Conservation (phyloP, 805 yeast species). For the Cyberlindnera japonica region DNA sequence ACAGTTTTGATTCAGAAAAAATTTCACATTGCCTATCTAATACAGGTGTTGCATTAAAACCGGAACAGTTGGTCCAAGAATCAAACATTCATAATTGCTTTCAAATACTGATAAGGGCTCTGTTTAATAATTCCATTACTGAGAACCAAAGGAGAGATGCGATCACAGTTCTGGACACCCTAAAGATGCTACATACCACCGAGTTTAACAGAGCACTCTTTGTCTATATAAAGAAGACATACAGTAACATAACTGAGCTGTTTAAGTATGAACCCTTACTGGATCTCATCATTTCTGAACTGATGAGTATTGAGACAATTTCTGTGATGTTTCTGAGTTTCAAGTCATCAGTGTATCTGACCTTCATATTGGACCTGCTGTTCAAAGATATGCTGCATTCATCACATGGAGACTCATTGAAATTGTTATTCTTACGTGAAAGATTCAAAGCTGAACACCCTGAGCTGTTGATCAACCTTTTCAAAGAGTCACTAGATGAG, state of each 20-base stretch:
- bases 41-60: conserved; percentile 8
- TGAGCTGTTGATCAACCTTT: conserved; percentile 17
- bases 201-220: conserved; percentile 27
- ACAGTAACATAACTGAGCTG: conserved; percentile 30
- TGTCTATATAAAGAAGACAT: conserved; percentile 29
- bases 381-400: conserved; percentile 21
- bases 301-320: conserved; percentile 32
- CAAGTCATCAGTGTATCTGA: conserved; percentile 18
- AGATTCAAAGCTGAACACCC: conserved; percentile 20
- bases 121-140: conserved; percentile 18
- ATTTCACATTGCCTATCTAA: conserved; percentile 2
- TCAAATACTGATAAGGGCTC: conserved; percentile 19
- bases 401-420: conserved; percentile 19
- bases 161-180: conserved; percentile 22
- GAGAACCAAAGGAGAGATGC: conserved; percentile 7
- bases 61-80: conserved; percentile 13
- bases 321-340: conserved; percentile 31
- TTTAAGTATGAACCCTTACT: conserved; percentile 34
- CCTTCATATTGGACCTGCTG: conserved; percentile 22
- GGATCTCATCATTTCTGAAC: conserved; percentile 36
- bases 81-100: conserved; percentile 22
- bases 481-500: conserved; percentile 16
- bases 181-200: conserved; percentile 19
- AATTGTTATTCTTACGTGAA: conserved; percentile 21
- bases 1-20: conserved; percentile 1